phyloP scores from a whole-genome alignment of 2,329 filamentous ascomycete genomes.

The Aspergillus melleus region DNA sequence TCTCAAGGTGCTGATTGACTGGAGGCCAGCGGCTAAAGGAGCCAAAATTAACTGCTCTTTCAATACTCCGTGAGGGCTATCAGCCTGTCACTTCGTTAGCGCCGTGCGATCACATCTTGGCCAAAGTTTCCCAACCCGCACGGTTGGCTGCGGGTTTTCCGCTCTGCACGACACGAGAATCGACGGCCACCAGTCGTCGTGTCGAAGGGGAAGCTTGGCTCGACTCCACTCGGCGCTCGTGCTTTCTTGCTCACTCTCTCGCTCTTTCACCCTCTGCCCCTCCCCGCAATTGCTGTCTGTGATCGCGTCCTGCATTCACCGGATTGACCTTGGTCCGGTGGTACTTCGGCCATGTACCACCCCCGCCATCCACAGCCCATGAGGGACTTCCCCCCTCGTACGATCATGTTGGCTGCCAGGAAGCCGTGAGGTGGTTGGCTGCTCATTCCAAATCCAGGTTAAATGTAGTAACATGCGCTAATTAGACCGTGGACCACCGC shows the following conservation, averaged over 20 bases:
- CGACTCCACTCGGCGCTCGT: conserved; percentile 8
- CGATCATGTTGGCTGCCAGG: background rate
- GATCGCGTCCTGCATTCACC: background rate
- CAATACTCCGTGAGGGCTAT: conserved; percentile 11
- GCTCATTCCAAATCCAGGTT: background rate
- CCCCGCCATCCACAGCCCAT: background rate
- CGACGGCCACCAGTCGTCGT: conserved; percentile 17
- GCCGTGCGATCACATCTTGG: conserved; percentile 16
- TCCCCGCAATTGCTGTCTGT: background rate
- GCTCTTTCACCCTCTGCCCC: background rate
- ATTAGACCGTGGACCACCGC: background rate
- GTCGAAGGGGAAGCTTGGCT: conserved; percentile 25
- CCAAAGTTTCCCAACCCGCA: conserved; percentile 8
- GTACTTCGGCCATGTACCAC: background rate
- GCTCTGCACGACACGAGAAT: conserved; percentile 19
- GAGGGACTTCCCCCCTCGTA: background rate
- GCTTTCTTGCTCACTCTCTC: background rate
- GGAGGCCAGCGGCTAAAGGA: conserved; percentile 6
- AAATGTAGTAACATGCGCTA: background rate
- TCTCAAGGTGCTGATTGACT: background rate
- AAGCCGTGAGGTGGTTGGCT: background rate
- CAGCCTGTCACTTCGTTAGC: conserved; percentile 2
- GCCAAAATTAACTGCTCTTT: conserved; percentile 12
- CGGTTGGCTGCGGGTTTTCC: conserved; percentile 25
- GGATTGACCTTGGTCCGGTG: background rate